Percentiles rank a stretch among this genome's conserved stretches.
These are phyloP conservation scores for Ogataea henricii DNA, from an alignment of 805 yeast species.

Conservation along the genomic window DNA sequence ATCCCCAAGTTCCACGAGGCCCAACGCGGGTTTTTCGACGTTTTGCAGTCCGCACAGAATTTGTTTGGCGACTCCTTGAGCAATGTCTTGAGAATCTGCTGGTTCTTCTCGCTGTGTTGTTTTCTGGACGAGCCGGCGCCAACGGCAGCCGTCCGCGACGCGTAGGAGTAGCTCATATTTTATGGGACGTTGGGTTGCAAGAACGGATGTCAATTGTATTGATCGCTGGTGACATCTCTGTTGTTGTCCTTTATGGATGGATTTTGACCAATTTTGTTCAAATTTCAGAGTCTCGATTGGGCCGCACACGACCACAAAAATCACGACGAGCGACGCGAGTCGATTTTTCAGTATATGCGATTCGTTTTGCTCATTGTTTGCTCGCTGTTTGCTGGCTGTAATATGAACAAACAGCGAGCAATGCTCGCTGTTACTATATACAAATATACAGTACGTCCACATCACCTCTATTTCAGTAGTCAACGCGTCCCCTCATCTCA, in stretches of 20 bases:
- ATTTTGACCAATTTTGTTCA: background rate
- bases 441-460: too few species aligned
- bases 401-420: background rate
- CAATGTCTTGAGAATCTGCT: slow-evolving; percentile 70
- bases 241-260: background rate
- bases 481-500: slow-evolving; percentile 49
- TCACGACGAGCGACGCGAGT: too few species aligned
- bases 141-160: slow-evolving; percentile 1
- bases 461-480: too few species aligned
- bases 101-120: slow-evolving; percentile 50
- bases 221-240: background rate
- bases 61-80: slow-evolving; percentile 77
- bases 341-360: too few species aligned
- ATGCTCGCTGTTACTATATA: background rate
- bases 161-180: slow-evolving; percentile 8
- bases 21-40: slow-evolving; percentile 92
- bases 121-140: slow-evolving; percentile 13
- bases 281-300: slow-evolving; percentile 1
- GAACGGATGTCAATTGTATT: too few species aligned
- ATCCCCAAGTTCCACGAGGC: slow-evolving; percentile 96
- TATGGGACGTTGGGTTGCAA: too few species aligned
- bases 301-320: background rate
- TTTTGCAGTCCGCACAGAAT: slow-evolving; percentile 89
- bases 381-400: too few species aligned
- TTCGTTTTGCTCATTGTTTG: too few species aligned